phyloP scores from a whole-genome alignment of 164 flowering plant species.

The Macadamia tetraphylla region DNA sequence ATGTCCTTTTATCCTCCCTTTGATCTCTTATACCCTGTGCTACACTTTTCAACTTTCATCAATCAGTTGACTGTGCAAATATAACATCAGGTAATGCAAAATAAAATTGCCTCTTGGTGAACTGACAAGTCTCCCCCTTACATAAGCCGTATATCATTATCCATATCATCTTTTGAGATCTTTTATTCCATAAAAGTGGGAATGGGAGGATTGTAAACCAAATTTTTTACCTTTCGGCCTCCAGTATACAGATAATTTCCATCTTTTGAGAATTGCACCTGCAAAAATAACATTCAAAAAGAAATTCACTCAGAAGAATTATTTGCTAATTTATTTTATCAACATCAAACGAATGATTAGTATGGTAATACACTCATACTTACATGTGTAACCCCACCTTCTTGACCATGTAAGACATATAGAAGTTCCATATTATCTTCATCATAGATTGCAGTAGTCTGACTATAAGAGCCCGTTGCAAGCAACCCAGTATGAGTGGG shows the following conservation, averaged over 20 bases:
- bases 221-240: constrained; percentile 72
- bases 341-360: not conserved
- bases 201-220: not conserved
- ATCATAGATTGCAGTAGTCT: constrained; percentile 71
- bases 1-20: no score
- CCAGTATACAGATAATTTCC: constrained; percentile 91
- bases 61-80: no score
- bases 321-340: not conserved
- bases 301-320: constrained; percentile 1
- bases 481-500: constrained; percentile 73
- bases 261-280: constrained; percentile 92
- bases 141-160: no score
- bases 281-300: constrained; percentile 12
- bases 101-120: no score
- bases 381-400: constrained; percentile 96
- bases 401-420: constrained; percentile 90
- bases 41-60: no score
- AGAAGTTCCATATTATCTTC: constrained; percentile 93
- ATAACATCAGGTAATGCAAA: no score
- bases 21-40: no score
- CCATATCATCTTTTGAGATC: no score
- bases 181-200: no score
- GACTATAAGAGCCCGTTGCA: constrained; percentile 86
- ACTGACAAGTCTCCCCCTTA: no score
- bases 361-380: constrained; percentile 20